Conservation (phyloP, 2,329 filamentous ascomycete species). For the Penicillium sp. region DNA sequence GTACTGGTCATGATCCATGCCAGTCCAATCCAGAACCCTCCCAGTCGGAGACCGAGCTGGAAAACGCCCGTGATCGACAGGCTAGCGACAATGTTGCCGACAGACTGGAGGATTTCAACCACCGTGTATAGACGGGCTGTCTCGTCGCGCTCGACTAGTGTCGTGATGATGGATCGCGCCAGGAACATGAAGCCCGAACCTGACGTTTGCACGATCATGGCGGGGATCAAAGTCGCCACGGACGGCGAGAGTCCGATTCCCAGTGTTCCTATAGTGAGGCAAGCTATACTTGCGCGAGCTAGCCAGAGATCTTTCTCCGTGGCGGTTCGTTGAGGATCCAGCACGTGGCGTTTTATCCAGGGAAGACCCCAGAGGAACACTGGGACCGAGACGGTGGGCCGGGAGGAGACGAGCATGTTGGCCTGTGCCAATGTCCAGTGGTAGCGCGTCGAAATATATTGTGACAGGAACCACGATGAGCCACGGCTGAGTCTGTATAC, state of each 20-base stretch:
- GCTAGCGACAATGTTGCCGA: constrained; percentile 50
- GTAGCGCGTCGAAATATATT: constrained; percentile 54
- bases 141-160: constrained; percentile 48
- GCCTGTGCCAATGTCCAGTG: constrained; percentile 47
- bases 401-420: constrained; percentile 47
- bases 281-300: constrained; percentile 45
- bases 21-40: constrained; percentile 49
- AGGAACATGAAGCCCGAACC: constrained; percentile 50
- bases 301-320: constrained; percentile 48
- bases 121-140: constrained; percentile 51
- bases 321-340: constrained; percentile 36
- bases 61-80: constrained; percentile 48
- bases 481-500: constrained; percentile 51
- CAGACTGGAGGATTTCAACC: constrained; percentile 49
- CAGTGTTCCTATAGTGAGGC: constrained; percentile 46
- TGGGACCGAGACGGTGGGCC: constrained; percentile 48
- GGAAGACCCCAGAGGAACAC: constrained; percentile 50
- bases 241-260: constrained; percentile 48
- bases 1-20: constrained; percentile 45
- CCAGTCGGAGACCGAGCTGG: constrained; percentile 47
- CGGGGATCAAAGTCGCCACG: constrained; percentile 44
- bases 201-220: constrained; percentile 48
- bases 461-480: constrained; percentile 48
- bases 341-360: constrained; percentile 31
- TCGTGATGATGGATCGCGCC: constrained; percentile 49